phyloP scores from a whole-genome alignment of 345 rosid species.

The Populus tremula region DNA sequence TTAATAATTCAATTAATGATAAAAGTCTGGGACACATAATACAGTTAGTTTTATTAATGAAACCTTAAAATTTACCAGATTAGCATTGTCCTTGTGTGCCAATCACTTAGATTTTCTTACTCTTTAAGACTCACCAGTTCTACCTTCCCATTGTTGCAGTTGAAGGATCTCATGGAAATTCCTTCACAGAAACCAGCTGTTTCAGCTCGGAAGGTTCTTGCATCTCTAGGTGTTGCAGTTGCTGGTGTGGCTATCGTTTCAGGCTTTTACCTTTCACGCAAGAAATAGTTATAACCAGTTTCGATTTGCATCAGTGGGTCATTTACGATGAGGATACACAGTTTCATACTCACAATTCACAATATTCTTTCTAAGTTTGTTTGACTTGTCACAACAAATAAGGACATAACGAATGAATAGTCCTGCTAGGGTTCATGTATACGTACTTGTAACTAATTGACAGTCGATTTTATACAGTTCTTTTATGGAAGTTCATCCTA shows the following conservation, averaged over 20 bases:
- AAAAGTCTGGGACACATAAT: not conserved
- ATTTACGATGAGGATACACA: not conserved
- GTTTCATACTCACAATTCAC: not conserved
- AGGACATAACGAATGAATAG: not conserved
- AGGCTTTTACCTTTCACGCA: conserved; percentile 57
- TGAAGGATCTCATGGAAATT: conserved; percentile 63
- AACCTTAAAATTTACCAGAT: not conserved
- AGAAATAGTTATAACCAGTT: conserved; percentile 33
- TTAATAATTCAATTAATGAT: not conserved
- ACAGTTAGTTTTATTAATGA: not conserved
- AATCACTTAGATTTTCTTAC: not conserved
- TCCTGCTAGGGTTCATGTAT: not conserved
- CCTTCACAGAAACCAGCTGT: conserved; percentile 47
- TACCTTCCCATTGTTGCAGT: conserved; percentile 33
- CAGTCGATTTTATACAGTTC: not conserved
- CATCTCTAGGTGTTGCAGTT: conserved; percentile 63
- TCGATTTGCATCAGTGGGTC: not conserved
- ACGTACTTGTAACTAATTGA: not conserved
- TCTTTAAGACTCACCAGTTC: not conserved
- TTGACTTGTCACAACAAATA: not conserved
- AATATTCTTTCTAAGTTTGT: not conserved
- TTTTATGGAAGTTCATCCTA: not conserved
- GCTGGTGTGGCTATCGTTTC: conserved; percentile 71
- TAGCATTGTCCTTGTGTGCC: not conserved
- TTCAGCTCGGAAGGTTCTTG: conserved; percentile 48